phyloP scores from a whole-genome alignment of 2,329 filamentous ascomycete genomes.

The Fusarium praegraminearum region DNA sequence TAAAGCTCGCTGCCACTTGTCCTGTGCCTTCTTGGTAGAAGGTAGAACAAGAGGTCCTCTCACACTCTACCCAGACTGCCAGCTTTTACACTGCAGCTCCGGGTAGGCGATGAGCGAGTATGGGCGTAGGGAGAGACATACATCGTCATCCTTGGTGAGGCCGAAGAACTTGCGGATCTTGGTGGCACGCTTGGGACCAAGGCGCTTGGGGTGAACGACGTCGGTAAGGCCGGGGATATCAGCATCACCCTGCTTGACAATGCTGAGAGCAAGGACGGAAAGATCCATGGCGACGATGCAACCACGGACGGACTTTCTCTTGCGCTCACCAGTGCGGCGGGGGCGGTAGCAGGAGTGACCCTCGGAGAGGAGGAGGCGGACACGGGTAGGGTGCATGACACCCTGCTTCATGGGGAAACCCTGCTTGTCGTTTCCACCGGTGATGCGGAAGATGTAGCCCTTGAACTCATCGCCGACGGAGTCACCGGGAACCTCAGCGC shows the following conservation, averaged over 20 bases:
- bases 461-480: slow-evolving; percentile 99
- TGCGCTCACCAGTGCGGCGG: slow-evolving; percentile 97
- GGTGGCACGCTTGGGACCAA: slow-evolving; percentile 99
- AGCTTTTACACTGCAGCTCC: slow-evolving; percentile 59
- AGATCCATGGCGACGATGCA: slow-evolving; percentile 98
- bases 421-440: slow-evolving; percentile 99
- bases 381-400: slow-evolving; percentile 98
- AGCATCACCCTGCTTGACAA: slow-evolving; percentile 97
- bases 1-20: slow-evolving; percentile 43
- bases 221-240: slow-evolving; percentile 98
- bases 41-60: slow-evolving; percentile 55
- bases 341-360: slow-evolving; percentile 99
- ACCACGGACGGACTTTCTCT: slow-evolving; percentile 98
- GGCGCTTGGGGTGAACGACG: slow-evolving; percentile 97
- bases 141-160: slow-evolving; percentile 99
- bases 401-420: slow-evolving; percentile 99
- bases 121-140: slow-evolving; percentile 75
- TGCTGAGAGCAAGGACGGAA: slow-evolving; percentile 90
- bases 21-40: slow-evolving; percentile 13
- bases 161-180: slow-evolving; percentile 99
- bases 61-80: slow-evolving; percentile 70
- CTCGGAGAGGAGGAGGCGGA: slow-evolving; percentile 93
- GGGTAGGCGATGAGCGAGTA: slow-evolving; percentile 78
- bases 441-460: slow-evolving; percentile 99
- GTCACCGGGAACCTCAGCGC: slow-evolving; percentile 92